A percentile compares a stretch with the other conserved stretches of the same genome.
These are phyloP conservation scores for Diplogelasinospora grovesii DNA, from an alignment of 495 filamentous ascomycete species.

Conservation along the genomic window DNA sequence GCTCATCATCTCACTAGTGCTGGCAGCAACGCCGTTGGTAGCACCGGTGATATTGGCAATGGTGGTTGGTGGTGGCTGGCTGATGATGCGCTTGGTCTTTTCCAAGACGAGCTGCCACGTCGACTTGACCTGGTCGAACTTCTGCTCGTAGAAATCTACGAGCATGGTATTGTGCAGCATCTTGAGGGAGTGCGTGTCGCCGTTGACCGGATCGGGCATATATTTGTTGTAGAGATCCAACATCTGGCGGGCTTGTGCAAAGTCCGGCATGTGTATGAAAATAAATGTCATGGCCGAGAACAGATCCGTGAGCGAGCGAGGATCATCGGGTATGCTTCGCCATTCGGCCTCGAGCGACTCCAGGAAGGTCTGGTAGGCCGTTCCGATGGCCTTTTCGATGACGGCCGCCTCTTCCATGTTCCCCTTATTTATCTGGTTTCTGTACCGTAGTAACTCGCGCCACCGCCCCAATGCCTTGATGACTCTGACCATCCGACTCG, in stretches of 20 bases:
- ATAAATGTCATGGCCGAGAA: constrained; percentile 50
- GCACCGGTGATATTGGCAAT: too few species aligned
- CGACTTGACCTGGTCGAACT: constrained; percentile 52
- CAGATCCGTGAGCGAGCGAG: constrained; percentile 46
- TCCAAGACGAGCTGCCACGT: constrained; percentile 58
- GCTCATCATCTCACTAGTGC: too few species aligned
- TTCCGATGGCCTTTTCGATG: constrained; percentile 6
- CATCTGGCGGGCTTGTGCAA: constrained; percentile 47
- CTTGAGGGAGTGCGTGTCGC: constrained; percentile 40
- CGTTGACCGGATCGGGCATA: constrained; percentile 22
- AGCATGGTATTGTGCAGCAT: constrained; percentile 63
- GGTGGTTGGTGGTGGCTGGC: too few species aligned
- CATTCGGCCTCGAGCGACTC: too few species aligned
- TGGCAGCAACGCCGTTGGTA: too few species aligned
- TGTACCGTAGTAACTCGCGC: constrained; percentile 17
- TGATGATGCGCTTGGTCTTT: constrained; percentile 35
- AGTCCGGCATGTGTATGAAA: constrained; percentile 51
- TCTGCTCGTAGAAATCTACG: constrained; percentile 45
- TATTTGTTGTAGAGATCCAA: constrained; percentile 46
- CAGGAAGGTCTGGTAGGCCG: too few species aligned
- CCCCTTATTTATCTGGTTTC: not conserved
- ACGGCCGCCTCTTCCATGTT: not conserved
- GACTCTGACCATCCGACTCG: constrained; percentile 24
- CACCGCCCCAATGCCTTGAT: constrained; percentile 31
- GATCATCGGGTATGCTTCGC: constrained; percentile 9